These are phyloP conservation scores for Ophiognomonia clavigignenti-juglandacearum DNA, from an alignment of 2,329 filamentous ascomycete species.

Conservation along the genomic window DNA sequence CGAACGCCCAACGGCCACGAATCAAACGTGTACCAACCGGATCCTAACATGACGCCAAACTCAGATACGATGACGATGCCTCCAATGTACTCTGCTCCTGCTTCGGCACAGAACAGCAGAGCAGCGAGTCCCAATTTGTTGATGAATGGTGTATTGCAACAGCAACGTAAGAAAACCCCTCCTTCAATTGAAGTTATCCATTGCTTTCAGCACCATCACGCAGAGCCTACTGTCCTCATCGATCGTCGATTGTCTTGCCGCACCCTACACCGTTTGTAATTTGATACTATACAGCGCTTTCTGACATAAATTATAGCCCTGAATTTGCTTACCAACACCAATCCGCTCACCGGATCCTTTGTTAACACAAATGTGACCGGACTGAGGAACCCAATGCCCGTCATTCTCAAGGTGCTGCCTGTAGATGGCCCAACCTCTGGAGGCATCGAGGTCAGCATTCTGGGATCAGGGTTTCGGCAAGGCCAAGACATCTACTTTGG, in stretches of 20 bases:
- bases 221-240: too few species aligned
- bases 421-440: slow-evolving; percentile 76
- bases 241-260: too few species aligned
- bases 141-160: slow-evolving; percentile 37
- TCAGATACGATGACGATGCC: slow-evolving; percentile 61
- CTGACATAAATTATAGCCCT: not conserved
- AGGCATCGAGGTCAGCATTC: slow-evolving; percentile 80
- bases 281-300: not conserved
- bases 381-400: slow-evolving; percentile 36
- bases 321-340: slow-evolving; percentile 5
- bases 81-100: slow-evolving; percentile 66
- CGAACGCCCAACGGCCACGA: slow-evolving; percentile 64
- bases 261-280: too few species aligned
- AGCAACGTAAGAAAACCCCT: slow-evolving; percentile 24
- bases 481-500: slow-evolving; percentile 83
- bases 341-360: slow-evolving; percentile 7
- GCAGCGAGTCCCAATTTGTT: slow-evolving; percentile 65
- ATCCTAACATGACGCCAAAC: slow-evolving; percentile 54
- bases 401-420: slow-evolving; percentile 80
- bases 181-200: not conserved
- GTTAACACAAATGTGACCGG: slow-evolving; percentile 9
- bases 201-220: too few species aligned
- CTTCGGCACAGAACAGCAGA: slow-evolving; percentile 69
- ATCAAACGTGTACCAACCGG: slow-evolving; percentile 47
- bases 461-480: slow-evolving; percentile 74